phyloP scores from a whole-genome alignment of 2,329 filamentous ascomycete genomes.

The Monilinia aucupariae region DNA sequence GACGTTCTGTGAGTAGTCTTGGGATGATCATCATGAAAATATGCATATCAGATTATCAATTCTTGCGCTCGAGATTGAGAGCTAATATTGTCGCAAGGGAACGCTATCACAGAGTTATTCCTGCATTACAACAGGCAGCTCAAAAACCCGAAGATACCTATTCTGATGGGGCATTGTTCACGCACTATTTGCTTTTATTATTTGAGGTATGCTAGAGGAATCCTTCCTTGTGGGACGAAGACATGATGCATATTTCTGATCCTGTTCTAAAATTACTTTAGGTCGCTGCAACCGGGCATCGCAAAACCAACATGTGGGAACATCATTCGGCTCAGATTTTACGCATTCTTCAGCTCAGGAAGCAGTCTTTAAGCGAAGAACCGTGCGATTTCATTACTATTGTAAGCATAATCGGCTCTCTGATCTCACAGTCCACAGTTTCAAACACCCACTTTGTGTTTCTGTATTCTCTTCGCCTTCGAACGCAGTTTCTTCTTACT shows the following conservation, averaged over 20 bases:
- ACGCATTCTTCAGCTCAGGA: slow-evolving; percentile 45
- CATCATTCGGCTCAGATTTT: slow-evolving; percentile 48
- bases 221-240: not conserved
- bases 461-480: not conserved
- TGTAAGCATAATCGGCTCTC: not conserved
- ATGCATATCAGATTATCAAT: slow-evolving; percentile 45
- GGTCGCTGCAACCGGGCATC: slow-evolving; percentile 41
- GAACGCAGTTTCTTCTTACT: not conserved
- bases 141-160: slow-evolving; percentile 46
- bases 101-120: slow-evolving; percentile 50
- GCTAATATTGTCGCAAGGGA: slow-evolving; percentile 46
- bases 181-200: slow-evolving; percentile 51
- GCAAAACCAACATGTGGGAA: slow-evolving; percentile 47
- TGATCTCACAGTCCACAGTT: not conserved
- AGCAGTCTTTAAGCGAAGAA: slow-evolving; percentile 41
- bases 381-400: slow-evolving; percentile 48
- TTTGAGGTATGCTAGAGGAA: slow-evolving; percentile 44
- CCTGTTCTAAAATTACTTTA: slow-evolving; percentile 21
- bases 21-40: slow-evolving; percentile 42
- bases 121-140: slow-evolving; percentile 42
- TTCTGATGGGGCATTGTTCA: slow-evolving; percentile 51
- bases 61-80: slow-evolving; percentile 39
- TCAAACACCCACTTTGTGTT: not conserved
- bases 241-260: not conserved
- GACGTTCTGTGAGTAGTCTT: slow-evolving; percentile 25